Evolutionary conservation across 1,284 basidiomycete genomes (phyloP).

Genomic region (Sporisorium graminicola): DNA sequence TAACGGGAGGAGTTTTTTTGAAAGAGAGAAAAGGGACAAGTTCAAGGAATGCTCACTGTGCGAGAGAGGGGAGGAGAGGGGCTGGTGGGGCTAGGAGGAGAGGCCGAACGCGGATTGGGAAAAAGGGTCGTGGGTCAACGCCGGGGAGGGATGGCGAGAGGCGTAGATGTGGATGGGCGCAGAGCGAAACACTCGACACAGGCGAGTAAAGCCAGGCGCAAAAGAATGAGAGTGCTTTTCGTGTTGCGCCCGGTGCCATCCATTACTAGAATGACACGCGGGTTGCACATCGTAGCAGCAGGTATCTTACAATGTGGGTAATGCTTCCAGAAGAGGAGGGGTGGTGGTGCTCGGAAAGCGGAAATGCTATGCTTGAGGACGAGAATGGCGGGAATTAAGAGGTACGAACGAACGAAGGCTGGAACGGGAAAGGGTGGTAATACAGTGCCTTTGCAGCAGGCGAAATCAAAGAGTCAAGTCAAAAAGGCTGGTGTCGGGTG

Average conservation of each 20-base stretch:
- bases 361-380: constrained; percentile 33
- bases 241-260: background rate
- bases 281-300: constrained; percentile 8
- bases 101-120: no score
- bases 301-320: constrained; percentile 37
- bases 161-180: background rate
- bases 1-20: constrained; percentile 36
- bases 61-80: background rate
- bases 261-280: background rate
- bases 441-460: constrained; percentile 21
- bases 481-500: background rate
- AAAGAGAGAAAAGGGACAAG: background rate
- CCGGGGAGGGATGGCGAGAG: background rate
- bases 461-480: constrained; percentile 1
- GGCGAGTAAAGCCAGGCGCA: constrained; percentile 12
- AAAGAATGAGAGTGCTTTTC: constrained; percentile 8
- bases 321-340: constrained; percentile 14
- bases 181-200: constrained; percentile 28
- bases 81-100: no score
- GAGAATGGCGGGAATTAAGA: background rate
- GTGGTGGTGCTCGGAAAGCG: constrained; percentile 8
- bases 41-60: background rate
- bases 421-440: constrained; percentile 18
- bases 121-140: no score
- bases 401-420: background rate